A percentile compares a stretch with the other conserved stretches of the same genome.
phyloP scores from a whole-genome alignment of 2,329 filamentous ascomycete genomes.

The Pestalotiopsis sp. region DNA sequence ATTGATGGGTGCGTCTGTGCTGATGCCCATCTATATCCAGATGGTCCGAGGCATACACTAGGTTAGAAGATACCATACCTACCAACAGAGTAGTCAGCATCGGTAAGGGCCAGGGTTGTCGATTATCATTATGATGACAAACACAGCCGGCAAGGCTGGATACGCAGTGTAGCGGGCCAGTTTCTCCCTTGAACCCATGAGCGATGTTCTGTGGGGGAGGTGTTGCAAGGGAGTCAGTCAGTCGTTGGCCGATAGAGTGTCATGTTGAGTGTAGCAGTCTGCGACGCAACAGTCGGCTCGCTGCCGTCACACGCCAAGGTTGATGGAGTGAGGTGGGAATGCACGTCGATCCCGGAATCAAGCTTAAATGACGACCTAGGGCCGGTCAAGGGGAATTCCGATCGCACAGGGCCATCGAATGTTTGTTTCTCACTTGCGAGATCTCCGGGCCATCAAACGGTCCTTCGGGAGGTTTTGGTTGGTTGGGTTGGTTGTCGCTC shows the following conservation, averaged over 20 bases:
- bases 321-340: not conserved
- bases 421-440: conserved; percentile 17
- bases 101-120: no score
- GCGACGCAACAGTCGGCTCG: not conserved
- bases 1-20: not conserved
- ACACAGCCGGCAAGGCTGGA: not conserved
- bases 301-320: not conserved
- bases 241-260: not conserved
- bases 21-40: not conserved
- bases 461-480: not conserved
- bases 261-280: not conserved
- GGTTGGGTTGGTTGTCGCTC: not conserved
- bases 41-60: not conserved
- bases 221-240: not conserved
- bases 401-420: conserved; percentile 5
- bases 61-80: no score
- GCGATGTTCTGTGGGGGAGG: not conserved
- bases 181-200: not conserved
- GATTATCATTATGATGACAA: not conserved
- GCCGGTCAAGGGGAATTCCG: conserved; percentile 11
- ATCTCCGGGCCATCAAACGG: conserved; percentile 15
- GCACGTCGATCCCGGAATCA: conserved; percentile 13
- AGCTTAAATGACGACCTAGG: conserved; percentile 9
- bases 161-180: not conserved
- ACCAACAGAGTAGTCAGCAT: no score